Conservation (phyloP, 148 eudicot genomes). For the Nepenthes gracilis region DNA sequence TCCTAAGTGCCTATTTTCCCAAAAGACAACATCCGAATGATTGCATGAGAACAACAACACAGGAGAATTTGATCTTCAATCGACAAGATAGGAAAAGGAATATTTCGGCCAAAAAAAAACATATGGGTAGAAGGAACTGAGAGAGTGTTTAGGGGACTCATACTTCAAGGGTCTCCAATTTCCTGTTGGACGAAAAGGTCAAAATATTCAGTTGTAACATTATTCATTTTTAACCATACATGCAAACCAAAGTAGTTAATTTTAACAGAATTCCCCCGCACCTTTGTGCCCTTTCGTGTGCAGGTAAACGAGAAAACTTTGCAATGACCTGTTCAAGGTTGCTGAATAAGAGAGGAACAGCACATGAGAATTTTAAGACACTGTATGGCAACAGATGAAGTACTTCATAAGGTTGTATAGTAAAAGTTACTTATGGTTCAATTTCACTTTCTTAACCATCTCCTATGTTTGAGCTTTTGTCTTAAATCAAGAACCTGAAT, state of each 20-base stretch:
- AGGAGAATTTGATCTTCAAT: background rate
- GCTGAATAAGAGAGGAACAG: slow-evolving; percentile 5
- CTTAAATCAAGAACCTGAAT: too few species aligned
- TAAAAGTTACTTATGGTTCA: background rate
- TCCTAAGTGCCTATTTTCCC: slow-evolving; percentile 44
- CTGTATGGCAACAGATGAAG: slow-evolving; percentile 16
- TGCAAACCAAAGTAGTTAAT: background rate
- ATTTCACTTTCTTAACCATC: too few species aligned
- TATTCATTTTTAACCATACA: slow-evolving; percentile 3
- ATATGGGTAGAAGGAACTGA: background rate
- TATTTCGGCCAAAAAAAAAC: background rate
- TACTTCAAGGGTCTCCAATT: slow-evolving; percentile 93
- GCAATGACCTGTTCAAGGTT: slow-evolving; percentile 76
- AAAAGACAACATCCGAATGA: slow-evolving; percentile 5
- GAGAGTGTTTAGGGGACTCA: slow-evolving; percentile 13
- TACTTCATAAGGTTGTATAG: background rate
- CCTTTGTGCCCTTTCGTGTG: slow-evolving; percentile 61
- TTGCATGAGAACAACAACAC: background rate
- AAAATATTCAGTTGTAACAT: slow-evolving; percentile 11
- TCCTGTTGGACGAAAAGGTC: slow-evolving; percentile 40
- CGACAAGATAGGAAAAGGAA: background rate
- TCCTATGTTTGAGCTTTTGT: too few species aligned
- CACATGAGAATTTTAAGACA: background rate
- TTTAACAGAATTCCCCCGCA: background rate
- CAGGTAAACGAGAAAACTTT: slow-evolving; percentile 68